These are phyloP conservation scores for Corchorus capsularis DNA, from an alignment of 345 rosid species.

Conservation along the genomic window DNA sequence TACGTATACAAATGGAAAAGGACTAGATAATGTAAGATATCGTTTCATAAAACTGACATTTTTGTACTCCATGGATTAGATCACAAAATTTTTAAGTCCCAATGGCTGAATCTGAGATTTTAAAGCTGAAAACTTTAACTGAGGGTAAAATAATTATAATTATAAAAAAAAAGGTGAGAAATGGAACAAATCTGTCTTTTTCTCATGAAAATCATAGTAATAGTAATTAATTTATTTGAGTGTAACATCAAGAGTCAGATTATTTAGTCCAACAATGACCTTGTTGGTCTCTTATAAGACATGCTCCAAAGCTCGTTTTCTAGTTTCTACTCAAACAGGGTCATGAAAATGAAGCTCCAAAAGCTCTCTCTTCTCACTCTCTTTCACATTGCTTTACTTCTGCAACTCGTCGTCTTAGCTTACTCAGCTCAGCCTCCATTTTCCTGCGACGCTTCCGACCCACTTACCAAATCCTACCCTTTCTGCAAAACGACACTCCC, in stretches of 20 bases:
- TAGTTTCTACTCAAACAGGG: background rate
- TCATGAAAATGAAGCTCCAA: slow-evolving; percentile 4
- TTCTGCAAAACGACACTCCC: slow-evolving; percentile 66
- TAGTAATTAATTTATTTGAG: background rate
- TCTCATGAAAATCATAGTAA: background rate
- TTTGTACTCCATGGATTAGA: background rate
- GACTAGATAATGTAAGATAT: too few relatives aligned
- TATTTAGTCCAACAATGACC: background rate
- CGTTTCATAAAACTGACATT: background rate
- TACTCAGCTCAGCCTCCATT: slow-evolving; percentile 51
- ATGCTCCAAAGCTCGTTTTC: background rate
- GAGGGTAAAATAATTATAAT: too few relatives aligned
- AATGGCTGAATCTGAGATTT: background rate
- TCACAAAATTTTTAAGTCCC: background rate
- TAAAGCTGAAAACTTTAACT: background rate
- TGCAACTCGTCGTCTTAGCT: slow-evolving; percentile 10
- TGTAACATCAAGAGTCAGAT: background rate
- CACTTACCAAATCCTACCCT: slow-evolving; percentile 44
- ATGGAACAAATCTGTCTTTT: background rate
- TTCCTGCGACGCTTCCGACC: slow-evolving; percentile 56
- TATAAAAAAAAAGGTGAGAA: background rate
- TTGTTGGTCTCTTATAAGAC: slow-evolving; percentile 14
- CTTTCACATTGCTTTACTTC: background rate
- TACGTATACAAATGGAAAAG: background rate
- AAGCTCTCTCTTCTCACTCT: background rate